Evolutionary conservation across 2,329 filamentous ascomycete genomes (phyloP), one percentile per base, ranked within the genome.

Genomic region (Scopulariopsis brevicaulis): DNA sequence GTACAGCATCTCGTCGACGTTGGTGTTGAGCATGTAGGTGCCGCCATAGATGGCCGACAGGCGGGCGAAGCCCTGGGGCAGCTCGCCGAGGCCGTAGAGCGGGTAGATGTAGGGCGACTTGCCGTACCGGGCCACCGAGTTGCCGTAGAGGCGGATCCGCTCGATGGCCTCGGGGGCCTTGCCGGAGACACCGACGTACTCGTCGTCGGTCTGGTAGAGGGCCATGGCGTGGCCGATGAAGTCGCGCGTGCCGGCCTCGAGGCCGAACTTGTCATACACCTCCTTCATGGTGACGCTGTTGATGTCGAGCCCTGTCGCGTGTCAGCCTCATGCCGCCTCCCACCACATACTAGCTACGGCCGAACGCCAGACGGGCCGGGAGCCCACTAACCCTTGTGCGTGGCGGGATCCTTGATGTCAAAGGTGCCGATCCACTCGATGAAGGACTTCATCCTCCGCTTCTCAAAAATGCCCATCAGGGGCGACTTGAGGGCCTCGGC

Each of bases 81-180:
- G 87, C 78, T 99, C 94, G 70, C 89, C 94, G 55, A 99, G 85
- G 62, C 94, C 94, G 77, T 99, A 99, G 35, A 97, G 85, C 54
- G 94, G 95, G 80, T 99, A 99, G 77, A 99, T 97, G 79, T 97
- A 99, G 53, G 94, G 95, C 14, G 92, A 97, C 77, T 96, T 97
- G 74, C 94, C 94, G 74, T 97, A 97, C 62, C 93, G 85, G 56
- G 92, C 90, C 75, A 99, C 96, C 34, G 92, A 96, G 82, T 96
- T 96, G 65, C 93, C 95, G 74, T 99, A 99, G 53, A 99, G 82
- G 64, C 90, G 85, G 71, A 99, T 96, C 66, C 93, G 90, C 74
- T 93, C 84, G 66, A 99, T 89, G 59, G 89, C 85, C 70, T 96
- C 91, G 65, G 87, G 85, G 52, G 92, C 90, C 68, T 78, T 77